These are phyloP conservation scores for Sclerotinia subarctica DNA, from an alignment of 2,329 filamentous ascomycete genomes.

Conservation along the genomic window DNA sequence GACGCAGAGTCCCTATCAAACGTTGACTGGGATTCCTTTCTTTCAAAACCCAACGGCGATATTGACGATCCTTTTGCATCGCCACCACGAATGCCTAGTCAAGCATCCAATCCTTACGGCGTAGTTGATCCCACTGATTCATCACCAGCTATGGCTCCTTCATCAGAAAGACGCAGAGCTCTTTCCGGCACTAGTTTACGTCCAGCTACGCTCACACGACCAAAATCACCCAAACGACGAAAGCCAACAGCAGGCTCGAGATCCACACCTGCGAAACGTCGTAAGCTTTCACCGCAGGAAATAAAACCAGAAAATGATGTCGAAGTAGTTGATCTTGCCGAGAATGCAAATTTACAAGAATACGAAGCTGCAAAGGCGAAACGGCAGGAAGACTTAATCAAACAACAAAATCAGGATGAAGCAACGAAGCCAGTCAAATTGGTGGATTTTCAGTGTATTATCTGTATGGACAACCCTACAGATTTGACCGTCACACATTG, in stretches of 20 bases:
- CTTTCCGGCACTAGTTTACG: conserved; percentile 20
- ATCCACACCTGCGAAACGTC: conserved; percentile 9
- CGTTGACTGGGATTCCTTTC: conserved; percentile 10
- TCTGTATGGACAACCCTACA: conserved; percentile 62
- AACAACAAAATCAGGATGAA: conserved; percentile 44
- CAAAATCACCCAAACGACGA: conserved; percentile 8
- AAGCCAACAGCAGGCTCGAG: background rate
- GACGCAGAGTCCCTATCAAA: background rate
- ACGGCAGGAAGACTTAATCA: conserved; percentile 34
- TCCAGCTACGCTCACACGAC: conserved; percentile 22
- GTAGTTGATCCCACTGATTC: conserved; percentile 34
- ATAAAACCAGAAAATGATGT: conserved; percentile 23
- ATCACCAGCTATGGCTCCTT: conserved; percentile 27
- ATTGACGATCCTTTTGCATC: conserved; percentile 1
- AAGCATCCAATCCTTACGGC: conserved; percentile 20
- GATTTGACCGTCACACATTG: conserved; percentile 62
- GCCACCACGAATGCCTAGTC: conserved; percentile 5
- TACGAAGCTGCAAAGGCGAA: conserved; percentile 34
- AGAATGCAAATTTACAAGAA: conserved; percentile 32
- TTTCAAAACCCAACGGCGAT: background rate
- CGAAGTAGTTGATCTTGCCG: conserved; percentile 34
- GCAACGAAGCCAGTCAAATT: conserved; percentile 51
- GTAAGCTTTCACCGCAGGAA: conserved; percentile 11
- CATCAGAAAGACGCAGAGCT: conserved; percentile 33
- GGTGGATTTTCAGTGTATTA: conserved; percentile 59